Base-by-base conservation (phyloP, 2,329 filamentous ascomycete genomes). In the Fusarium praegraminearum region DNA sequence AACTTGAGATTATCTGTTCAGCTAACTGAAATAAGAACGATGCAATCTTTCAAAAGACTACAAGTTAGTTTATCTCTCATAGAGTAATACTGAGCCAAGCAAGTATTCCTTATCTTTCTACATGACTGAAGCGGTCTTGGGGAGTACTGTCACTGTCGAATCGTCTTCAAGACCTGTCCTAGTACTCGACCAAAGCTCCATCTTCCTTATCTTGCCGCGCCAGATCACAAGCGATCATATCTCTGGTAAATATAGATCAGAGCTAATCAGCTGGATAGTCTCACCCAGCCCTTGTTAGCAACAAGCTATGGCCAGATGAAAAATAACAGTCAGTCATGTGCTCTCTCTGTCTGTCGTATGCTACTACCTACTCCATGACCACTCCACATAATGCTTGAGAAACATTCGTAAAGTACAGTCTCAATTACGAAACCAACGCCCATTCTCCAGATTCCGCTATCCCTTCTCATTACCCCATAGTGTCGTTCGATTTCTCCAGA, bases 371-470 rank as follows among this genome's bases (percentile, higher is more conserved):
- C 20, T n/a, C 32, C 20, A 45, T n/a, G 45, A 43, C n/a, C 32
- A 41, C 33, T 62, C 49, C 40, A 46, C 44, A 24, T 38, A 28
- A 28, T 26, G 28, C 36, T 52, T 22, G n/a, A 36, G 49, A 22
- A n/a, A 56, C 40, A 53, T 22, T 59, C 51, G 58, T 35, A 59
- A 68, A 26, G 46, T 41, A 53, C 30, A 57, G 46, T 10, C 28
- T 50, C 52, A 51, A 68, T 68, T 57, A 41, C 63, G 59, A 70
- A 46, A 57, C 51, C 22, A 55, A 46, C 41, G 57, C 33, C 41
- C 22, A 56, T 69, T 52, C 62, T 69, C 56, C 49, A 52, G 49
- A 40, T 41, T 52, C 44, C 44, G 32, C 44, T 46, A 22, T 32
- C n/a, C 28, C 44, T 46, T 52, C 35, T 52, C 38, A 57, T 63